Percentiles rank a stretch among this genome's conserved stretches.
Evolutionary conservation across 805 yeast genomes (phyloP).

Genomic region (Komagataella pseudopastoris): DNA sequence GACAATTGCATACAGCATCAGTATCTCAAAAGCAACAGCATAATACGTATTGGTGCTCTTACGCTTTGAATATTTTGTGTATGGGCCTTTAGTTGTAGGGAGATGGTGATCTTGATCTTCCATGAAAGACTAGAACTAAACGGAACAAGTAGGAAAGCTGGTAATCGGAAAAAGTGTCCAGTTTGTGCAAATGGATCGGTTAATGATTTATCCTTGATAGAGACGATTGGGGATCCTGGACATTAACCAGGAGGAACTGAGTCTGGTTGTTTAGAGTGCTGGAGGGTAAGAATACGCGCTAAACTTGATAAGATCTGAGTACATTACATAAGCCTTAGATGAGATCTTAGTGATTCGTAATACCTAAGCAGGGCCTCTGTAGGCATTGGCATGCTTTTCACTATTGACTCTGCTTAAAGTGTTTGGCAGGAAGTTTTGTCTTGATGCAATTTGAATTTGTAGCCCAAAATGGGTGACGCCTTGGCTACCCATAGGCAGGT

Average conservation of each 20-base stretch:
- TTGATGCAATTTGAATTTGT: too few relatives aligned
- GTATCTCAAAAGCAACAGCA: constrained; percentile 10
- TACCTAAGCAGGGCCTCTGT: too few relatives aligned
- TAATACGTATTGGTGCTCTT: constrained; percentile 2
- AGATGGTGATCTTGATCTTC: not conserved
- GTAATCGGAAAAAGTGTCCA: not conserved
- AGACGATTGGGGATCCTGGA: not conserved
- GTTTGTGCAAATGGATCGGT: not conserved
- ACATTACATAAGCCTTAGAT: not conserved
- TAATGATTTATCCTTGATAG: not conserved
- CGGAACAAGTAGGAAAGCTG: not conserved
- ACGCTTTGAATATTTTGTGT: not conserved
- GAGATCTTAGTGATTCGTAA: too few relatives aligned
- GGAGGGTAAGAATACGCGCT: not conserved
- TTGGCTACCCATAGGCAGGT: too few relatives aligned
- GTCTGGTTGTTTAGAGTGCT: not conserved
- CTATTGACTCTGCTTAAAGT: too few relatives aligned
- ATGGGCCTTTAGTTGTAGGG: not conserved
- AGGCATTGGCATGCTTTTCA: too few relatives aligned
- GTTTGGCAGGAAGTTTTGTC: too few relatives aligned
- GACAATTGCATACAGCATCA: constrained; percentile 10
- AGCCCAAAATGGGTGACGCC: too few relatives aligned
- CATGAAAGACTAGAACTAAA: not conserved
- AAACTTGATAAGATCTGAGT: not conserved
- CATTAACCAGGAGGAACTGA: not conserved